Evolutionary conservation across 2,329 filamentous ascomycete genomes (phyloP), one percentile per base, ranked within the genome.

Genomic region (Alternaria consortialis): DNA sequence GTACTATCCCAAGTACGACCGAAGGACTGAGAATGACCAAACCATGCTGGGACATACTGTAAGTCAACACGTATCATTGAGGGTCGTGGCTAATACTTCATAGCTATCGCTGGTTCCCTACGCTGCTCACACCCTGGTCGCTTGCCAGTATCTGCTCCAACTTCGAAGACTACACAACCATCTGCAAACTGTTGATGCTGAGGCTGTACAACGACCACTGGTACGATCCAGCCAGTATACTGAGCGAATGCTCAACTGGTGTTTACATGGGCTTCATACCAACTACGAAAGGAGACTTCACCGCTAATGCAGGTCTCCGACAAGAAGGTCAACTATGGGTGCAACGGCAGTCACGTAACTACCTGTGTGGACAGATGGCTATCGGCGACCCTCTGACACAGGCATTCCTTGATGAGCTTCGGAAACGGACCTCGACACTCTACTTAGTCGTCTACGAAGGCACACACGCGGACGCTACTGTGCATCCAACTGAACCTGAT

Each of bases 41-140:
- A 17, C 64, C 68, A 0, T 74, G 68, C 29, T 76, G 73, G 71
- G 71, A 74, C n/a, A 73, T 76, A 12, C 62, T 74, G 69, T 74
- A 61, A 48, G 68, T 58, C 3, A 11, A n/a, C 15, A 25, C 3
- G 15, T 6, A 27, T n/a, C n/a, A n/a, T n/a, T n/a, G n/a, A n/a
- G n/a, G 9, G 34, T 34, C 9, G 4, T 17, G n/a, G 8, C 58
- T 58, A 15, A 57, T 20, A 13, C n/a, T 7, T 7, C 8, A 4
- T 15, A 74, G 71, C 1, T 67, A 75, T 25, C 72, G 69, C 0
- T 74, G 72, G 71, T 72, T 76, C 20, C 71, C 73, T 0, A 71
- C 56, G 0, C 63, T 75, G 0, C 58, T 74, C 9, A 72, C 68
- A 0, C 71, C 71, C 0, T 70, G 70, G 66, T 70, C 71, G 1